phyloP scores from a whole-genome alignment of 495 filamentous ascomycete genomes.

The Penicillium simplicissimum region DNA sequence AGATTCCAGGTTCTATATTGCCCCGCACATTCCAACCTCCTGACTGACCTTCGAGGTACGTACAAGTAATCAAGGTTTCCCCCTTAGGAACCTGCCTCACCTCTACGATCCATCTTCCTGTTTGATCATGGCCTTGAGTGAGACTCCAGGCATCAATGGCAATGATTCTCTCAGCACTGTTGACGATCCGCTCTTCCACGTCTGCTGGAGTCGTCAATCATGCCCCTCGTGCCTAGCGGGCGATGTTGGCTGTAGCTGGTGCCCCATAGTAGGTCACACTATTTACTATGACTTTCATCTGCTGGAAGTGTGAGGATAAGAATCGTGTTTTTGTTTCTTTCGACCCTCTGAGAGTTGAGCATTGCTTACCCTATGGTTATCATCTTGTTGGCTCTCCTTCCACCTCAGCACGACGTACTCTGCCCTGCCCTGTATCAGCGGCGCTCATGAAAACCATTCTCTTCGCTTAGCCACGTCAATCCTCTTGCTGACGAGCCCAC shows the following conservation, averaged over 20 bases:
- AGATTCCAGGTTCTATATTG: slow-evolving; percentile 2
- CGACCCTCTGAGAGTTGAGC: too few species aligned
- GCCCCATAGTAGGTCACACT: slow-evolving; percentile 48
- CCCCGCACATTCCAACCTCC: slow-evolving; percentile 2
- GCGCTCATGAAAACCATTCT: neutral
- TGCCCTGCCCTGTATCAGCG: too few species aligned
- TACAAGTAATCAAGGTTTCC: neutral
- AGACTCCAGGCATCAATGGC: slow-evolving; percentile 10
- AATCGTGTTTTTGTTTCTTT: too few species aligned
- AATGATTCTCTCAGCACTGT: neutral
- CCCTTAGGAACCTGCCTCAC: neutral
- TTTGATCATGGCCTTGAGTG: slow-evolving; percentile 1
- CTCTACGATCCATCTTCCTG: neutral
- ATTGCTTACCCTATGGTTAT: too few species aligned
- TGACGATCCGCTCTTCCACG: slow-evolving; percentile 38
- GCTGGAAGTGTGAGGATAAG: neutral
- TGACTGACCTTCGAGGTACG: neutral
- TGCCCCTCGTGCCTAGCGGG: slow-evolving; percentile 44
- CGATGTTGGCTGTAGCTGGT: slow-evolving; percentile 53
- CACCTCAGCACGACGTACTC: too few species aligned
- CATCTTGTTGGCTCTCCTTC: too few species aligned
- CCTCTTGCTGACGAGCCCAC: neutral
- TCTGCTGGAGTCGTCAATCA: slow-evolving; percentile 50
- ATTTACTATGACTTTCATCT: slow-evolving; percentile 2
- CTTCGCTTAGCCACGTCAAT: neutral